Evolutionary conservation across 2,329 filamentous ascomycete genomes (phyloP).

Genomic region (Xylariaceae sp.): DNA sequence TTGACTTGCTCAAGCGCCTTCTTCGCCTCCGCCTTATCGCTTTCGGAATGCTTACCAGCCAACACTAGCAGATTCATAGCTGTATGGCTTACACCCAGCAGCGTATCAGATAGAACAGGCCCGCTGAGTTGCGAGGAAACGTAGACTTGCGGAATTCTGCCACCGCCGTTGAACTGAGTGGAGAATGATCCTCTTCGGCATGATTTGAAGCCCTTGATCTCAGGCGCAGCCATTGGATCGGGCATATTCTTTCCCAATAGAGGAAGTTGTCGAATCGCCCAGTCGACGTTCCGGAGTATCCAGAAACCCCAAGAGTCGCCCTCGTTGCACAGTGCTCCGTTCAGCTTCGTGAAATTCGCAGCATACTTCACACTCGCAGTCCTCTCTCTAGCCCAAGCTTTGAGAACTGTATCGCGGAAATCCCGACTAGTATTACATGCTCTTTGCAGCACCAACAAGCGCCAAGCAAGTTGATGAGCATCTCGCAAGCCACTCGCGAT

Average conservation of each 20-base stretch:
- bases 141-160: conserved; percentile 22
- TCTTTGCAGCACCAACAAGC: conserved; percentile 23
- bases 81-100: conserved; percentile 12
- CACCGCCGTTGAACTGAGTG: conserved; percentile 17
- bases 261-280: conserved; percentile 11
- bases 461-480: conserved; percentile 33
- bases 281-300: conserved; percentile 16
- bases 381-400: conserved; percentile 21
- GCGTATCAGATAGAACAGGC: conserved; percentile 18
- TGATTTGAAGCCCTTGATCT: conserved; percentile 15
- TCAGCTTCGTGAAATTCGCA: conserved; percentile 18
- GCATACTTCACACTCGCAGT: conserved; percentile 17
- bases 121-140: conserved; percentile 6
- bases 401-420: conserved; percentile 12
- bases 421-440: conserved; percentile 5
- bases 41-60: neutral
- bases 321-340: conserved; percentile 23
- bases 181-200: conserved; percentile 20
- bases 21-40: conserved; percentile 10
- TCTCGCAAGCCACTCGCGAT: conserved; percentile 35
- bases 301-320: conserved; percentile 18
- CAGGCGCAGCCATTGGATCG: conserved; percentile 8
- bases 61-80: conserved; percentile 19
- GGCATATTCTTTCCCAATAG: conserved; percentile 7
- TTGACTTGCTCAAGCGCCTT: conserved; percentile 6